Percentiles rank a stretch among this genome's conserved stretches.
Evolutionary conservation across 768 basidiomycete genomes (phyloP).

Genomic region (Melanogaster broomeanus): DNA sequence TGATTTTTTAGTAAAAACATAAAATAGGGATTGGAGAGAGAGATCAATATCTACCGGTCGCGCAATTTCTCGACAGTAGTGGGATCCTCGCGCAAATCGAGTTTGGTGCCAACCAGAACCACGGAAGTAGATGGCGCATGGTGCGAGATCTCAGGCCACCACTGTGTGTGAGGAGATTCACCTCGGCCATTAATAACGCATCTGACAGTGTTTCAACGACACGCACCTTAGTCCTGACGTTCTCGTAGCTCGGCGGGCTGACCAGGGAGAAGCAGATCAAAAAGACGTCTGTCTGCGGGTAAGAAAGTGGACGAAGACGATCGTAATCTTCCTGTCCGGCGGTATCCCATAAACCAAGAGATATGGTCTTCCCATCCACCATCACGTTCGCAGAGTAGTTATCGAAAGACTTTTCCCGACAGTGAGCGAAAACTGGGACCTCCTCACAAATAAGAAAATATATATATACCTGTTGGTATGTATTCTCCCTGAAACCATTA

Average conservation of each 20-base stretch:
- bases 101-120: conserved; percentile 94
- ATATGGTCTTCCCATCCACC: conserved; percentile 99
- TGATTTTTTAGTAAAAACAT: conserved; percentile 6
- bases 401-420: conserved; percentile 79
- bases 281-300: conserved; percentile 99
- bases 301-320: conserved; percentile 94
- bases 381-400: conserved; percentile 99
- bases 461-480: conserved; percentile 88
- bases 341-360: conserved; percentile 99
- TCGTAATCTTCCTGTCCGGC: conserved; percentile 99
- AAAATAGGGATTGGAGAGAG: conserved; percentile 7
- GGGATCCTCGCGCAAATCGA: conserved; percentile 95
- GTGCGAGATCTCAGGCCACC: conserved; percentile 97
- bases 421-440: conserved; percentile 8
- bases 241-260: conserved; percentile 97
- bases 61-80: conserved; percentile 90
- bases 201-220: background rate
- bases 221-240: conserved; percentile 94
- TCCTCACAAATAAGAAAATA: conserved; percentile 15
- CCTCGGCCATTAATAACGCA: conserved; percentile 4
- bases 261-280: conserved; percentile 99
- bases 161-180: conserved; percentile 46
- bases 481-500: conserved; percentile 76
- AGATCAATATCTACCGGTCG: conserved; percentile 63
- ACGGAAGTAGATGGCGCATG: conserved; percentile 94